phyloP scores from a whole-genome alignment of 176 grass and related monocot genomes.

The Oryza punctata region DNA sequence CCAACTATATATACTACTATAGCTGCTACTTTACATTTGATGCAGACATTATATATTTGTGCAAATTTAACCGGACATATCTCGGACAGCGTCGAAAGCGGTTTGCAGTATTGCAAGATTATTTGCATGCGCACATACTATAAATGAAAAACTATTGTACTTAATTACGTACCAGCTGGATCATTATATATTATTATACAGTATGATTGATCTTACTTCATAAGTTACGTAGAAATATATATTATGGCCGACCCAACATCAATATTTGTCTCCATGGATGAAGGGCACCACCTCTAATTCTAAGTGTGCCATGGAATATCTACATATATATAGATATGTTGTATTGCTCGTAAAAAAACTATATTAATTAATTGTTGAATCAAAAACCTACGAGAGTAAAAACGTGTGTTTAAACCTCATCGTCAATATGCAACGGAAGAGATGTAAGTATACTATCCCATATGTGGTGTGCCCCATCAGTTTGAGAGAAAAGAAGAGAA shows the following conservation, averaged over 20 bases:
- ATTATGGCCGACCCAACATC: neutral
- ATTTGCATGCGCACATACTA: neutral
- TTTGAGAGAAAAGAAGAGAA: neutral
- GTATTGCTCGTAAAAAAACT: no score
- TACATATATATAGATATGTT: no score
- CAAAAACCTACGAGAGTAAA: neutral
- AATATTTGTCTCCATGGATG: neutral
- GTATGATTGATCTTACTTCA: neutral
- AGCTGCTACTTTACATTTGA: neutral
- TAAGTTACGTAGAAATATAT: neutral
- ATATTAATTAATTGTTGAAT: neutral
- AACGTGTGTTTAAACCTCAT: neutral
- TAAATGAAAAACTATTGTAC: neutral
- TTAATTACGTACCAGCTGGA: neutral
- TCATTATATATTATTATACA: neutral
- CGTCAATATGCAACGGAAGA: neutral
- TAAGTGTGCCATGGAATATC: neutral
- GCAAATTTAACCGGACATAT: neutral
- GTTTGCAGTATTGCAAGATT: neutral
- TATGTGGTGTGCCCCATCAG: neutral
- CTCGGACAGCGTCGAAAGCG: neutral
- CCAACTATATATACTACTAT: neutral
- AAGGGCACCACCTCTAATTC: neutral
- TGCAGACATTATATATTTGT: constrained; percentile 22
- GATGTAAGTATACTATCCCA: no score